Evolutionary conservation across 768 basidiomycete species (phyloP).

Genomic region (Trametes elegans): DNA sequence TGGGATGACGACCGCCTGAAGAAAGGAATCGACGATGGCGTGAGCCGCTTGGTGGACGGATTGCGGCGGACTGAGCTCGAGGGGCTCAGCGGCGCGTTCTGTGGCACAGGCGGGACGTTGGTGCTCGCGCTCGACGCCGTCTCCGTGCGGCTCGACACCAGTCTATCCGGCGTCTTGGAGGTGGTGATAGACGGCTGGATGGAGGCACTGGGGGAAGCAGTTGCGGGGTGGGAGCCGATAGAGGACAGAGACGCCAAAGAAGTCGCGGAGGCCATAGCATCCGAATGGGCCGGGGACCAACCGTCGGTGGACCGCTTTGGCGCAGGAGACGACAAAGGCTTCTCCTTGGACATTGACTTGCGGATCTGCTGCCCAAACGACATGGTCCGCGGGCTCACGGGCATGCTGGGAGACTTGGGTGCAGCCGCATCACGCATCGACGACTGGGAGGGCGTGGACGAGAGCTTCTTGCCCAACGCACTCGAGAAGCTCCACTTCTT

Average conservation of each 20-base stretch:
- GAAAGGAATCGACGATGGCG: slow-evolving; percentile 92
- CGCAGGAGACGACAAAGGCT: slow-evolving; percentile 43
- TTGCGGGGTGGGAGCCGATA: slow-evolving; percentile 58
- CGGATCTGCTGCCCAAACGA: slow-evolving; percentile 66
- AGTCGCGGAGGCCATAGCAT: slow-evolving; percentile 76
- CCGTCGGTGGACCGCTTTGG: slow-evolving; percentile 40
- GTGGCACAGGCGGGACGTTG: slow-evolving; percentile 54
- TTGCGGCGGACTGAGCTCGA: slow-evolving; percentile 65
- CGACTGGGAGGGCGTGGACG: slow-evolving; percentile 60
- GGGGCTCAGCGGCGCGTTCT: slow-evolving; percentile 68
- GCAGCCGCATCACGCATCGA: slow-evolving; percentile 43
- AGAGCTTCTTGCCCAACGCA: slow-evolving; percentile 73
- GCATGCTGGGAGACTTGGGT: slow-evolving; percentile 51
- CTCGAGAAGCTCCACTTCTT: slow-evolving; percentile 97
- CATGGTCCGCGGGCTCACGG: slow-evolving; percentile 65
- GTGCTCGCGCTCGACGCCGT: slow-evolving; percentile 79
- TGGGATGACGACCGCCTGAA: slow-evolving; percentile 91
- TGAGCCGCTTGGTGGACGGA: slow-evolving; percentile 72
- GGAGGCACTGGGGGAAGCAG: slow-evolving; percentile 29
- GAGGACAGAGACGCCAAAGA: slow-evolving; percentile 77
- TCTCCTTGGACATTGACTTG: slow-evolving; percentile 69
- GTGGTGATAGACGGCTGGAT: slow-evolving; percentile 36
- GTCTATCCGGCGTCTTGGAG: slow-evolving; percentile 66
- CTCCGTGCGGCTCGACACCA: slow-evolving; percentile 61
- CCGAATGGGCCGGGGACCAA: slow-evolving; percentile 70